phyloP scores from a whole-genome alignment of 108 stramenopile species.

The Cyclotella baltica region DNA sequence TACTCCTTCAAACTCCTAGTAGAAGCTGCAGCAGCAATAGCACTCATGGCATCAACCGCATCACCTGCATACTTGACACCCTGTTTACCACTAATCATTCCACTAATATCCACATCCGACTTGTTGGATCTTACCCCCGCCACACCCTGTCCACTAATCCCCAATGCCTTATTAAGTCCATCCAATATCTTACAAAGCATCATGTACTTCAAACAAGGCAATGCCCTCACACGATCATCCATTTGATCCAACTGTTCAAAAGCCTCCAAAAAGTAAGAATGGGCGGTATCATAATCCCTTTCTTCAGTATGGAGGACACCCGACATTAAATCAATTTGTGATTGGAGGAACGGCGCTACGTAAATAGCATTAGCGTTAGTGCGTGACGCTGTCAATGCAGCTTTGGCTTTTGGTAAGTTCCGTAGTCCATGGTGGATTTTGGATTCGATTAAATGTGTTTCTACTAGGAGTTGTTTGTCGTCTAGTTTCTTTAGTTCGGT shows the following conservation, averaged over 20 bases:
- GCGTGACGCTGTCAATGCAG: constrained; percentile 96
- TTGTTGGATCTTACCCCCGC: constrained; percentile 54
- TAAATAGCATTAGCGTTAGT: constrained; percentile 97
- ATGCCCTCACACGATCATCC: constrained; percentile 75
- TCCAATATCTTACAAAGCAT: constrained; percentile 95
- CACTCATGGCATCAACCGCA: constrained; percentile 96
- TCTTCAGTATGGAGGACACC: constrained; percentile 98
- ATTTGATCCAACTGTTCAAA: constrained; percentile 96
- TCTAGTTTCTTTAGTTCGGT: constrained; percentile 98
- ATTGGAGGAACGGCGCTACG: constrained; percentile 94
- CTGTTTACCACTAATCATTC: constrained; percentile 87
- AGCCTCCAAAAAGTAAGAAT: constrained; percentile 99
- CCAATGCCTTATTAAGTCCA: constrained; percentile 79
- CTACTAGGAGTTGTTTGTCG: constrained; percentile 98
- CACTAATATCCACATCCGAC: constrained; percentile 70
- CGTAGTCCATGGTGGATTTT: constrained; percentile 96
- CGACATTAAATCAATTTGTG: constrained; percentile 96
- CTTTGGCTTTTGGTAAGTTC: constrained; percentile 97
- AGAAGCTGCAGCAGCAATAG: constrained; percentile 93
- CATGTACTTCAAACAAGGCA: constrained; percentile 96
- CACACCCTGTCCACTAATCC: constrained; percentile 64
- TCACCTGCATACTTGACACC: constrained; percentile 96
- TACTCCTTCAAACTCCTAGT: constrained; percentile 89
- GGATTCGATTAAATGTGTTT: constrained; percentile 95
- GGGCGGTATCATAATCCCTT: constrained; percentile 97